These are phyloP conservation scores for Peterozyma toletana DNA, from an alignment of 805 yeast genomes.

Conservation along the genomic window DNA sequence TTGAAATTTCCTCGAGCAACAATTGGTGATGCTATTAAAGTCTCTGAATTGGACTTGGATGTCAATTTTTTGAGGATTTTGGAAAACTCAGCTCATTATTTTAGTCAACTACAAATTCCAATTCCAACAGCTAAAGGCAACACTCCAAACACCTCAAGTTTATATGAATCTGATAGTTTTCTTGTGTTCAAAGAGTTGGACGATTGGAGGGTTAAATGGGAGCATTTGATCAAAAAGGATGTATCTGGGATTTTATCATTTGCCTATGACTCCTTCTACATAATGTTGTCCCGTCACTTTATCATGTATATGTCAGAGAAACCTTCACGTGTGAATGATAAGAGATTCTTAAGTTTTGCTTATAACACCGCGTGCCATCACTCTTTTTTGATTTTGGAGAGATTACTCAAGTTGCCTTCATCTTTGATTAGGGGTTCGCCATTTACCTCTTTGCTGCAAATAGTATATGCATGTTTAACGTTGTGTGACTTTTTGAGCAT, in stretches of 20 bases:
- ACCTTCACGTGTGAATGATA: background rate
- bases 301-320: constrained; percentile 11
- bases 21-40: constrained; percentile 47
- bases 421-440: constrained; percentile 50
- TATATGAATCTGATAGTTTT: constrained; percentile 3
- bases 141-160: background rate
- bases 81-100: constrained; percentile 9
- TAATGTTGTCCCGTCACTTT: constrained; percentile 30
- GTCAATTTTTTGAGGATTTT: constrained; percentile 15
- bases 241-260: constrained; percentile 39
- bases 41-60: constrained; percentile 39
- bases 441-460: constrained; percentile 39
- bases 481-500: constrained; percentile 38
- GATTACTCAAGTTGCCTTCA: constrained; percentile 35
- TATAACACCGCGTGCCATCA: constrained; percentile 34
- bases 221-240: constrained; percentile 36
- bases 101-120: background rate
- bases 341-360: constrained; percentile 8
- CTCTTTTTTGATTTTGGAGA: constrained; percentile 36
- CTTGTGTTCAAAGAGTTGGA: constrained; percentile 26
- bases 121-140: background rate
- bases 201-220: constrained; percentile 42
- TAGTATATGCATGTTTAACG: constrained; percentile 48
- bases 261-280: constrained; percentile 40
- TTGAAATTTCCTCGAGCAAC: constrained; percentile 42